Evolutionary conservation across 768 basidiomycete genomes (phyloP), one percentile per base, ranked within the genome.

Genomic region (Collybiopsis luxurians): DNA sequence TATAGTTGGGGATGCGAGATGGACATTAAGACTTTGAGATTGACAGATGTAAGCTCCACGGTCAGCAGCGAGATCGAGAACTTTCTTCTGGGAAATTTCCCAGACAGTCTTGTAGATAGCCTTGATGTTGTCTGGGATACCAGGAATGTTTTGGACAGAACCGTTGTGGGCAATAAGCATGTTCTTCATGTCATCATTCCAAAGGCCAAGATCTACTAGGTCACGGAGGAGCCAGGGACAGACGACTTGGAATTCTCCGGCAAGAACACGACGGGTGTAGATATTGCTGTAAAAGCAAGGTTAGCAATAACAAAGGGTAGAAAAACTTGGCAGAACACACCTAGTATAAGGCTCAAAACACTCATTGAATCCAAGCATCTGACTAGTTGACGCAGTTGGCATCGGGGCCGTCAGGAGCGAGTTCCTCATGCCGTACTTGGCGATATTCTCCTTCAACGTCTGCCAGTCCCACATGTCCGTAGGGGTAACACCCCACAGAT

Each of bases 91-190:
- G 44, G 85, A 88, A 72, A 99, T 95, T 77, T 99, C 96, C 96
- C 96, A 99, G 48, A 98, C 96, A n/a, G 96, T 99, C 79, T 98
- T 98, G 85, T 99, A 99, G 76, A 99, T 95, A 0, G 92, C 90
- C 75, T 97, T 98, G 74, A 95, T 80, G 62, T 97, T 85, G 57
- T 86, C 87, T 1, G 96, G 95, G 62, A 98, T 93, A 46, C 67
- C 82, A 26, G 92, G 87, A 62, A 98, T 93, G 69, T 85, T 91
- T 69, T 96, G 93, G 26, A 91, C 72, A 5, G 89, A 90, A 26
- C 90, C 96, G 66, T 94, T 90, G 74, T 96, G 90, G 13, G 97
- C 97, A 64, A 99, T 98, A 73, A 99, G 94, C 82, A 92, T 89
- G 76, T 98, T 95, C 83, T 96, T 97, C 96, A 98, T 98, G 69